Conservation (phyloP, 2,329 filamentous ascomycete species). For the Ascochyta fabae region DNA sequence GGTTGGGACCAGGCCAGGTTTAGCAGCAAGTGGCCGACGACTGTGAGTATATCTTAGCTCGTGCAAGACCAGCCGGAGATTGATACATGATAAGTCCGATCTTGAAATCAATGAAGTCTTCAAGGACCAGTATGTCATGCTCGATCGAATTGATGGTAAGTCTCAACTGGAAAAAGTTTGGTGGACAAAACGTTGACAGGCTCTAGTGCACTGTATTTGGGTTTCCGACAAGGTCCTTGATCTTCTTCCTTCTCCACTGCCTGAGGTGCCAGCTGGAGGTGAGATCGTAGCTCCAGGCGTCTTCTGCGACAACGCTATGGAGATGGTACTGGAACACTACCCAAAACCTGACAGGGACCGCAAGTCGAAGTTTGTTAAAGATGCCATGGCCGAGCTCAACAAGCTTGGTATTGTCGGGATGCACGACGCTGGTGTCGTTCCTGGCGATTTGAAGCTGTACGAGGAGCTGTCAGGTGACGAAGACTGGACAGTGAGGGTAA, state of each 20-base stretch:
- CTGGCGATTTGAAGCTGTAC: conserved; percentile 62
- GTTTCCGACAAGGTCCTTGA: conserved; percentile 69
- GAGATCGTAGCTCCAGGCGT: conserved; percentile 71
- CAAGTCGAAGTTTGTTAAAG: conserved; percentile 62
- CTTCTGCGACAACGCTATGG: conserved; percentile 77
- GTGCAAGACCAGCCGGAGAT: not conserved
- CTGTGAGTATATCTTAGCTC: not conserved
- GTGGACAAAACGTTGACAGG: not conserved
- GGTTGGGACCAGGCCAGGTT: conserved; percentile 75
- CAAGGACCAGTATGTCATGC: conserved; percentile 67
- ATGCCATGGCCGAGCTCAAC: conserved; percentile 68
- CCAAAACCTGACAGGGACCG: conserved; percentile 62
- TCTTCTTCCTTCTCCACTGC: conserved; percentile 60
- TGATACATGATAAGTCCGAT: conserved; percentile 55
- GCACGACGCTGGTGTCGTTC: conserved; percentile 70
- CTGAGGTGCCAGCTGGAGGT: conserved; percentile 63
- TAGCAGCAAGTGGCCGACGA: conserved; percentile 65
- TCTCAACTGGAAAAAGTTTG: not conserved
- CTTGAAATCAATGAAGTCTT: conserved; percentile 62
- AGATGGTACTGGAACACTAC: conserved; percentile 63
- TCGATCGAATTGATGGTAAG: conserved; percentile 68
- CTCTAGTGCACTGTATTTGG: conserved; percentile 67
- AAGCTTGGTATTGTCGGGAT: conserved; percentile 71
- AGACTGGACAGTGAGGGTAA: conserved; percentile 68
- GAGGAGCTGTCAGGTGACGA: conserved; percentile 58